These are phyloP conservation scores for Geosmithia flava DNA, from an alignment of 2,329 filamentous ascomycete species.

Conservation along the genomic window DNA sequence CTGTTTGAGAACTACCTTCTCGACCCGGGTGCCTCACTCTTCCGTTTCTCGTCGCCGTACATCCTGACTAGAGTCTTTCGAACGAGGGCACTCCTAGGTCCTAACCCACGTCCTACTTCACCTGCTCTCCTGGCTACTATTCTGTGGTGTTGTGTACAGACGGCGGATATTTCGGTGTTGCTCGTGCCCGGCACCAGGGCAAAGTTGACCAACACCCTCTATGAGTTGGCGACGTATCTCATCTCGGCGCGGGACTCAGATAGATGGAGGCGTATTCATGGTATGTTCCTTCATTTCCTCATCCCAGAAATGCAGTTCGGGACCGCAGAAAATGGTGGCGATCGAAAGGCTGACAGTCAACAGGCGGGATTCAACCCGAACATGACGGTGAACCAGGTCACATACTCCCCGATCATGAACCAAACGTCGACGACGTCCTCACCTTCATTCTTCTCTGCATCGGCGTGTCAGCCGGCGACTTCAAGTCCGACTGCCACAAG, in stretches of 20 bases:
- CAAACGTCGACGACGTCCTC: constrained; percentile 28
- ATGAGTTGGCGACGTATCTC: constrained; percentile 19
- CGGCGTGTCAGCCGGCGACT: constrained; percentile 32
- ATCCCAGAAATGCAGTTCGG: not conserved
- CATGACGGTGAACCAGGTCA: constrained; percentile 13
- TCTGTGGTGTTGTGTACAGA: constrained; percentile 34
- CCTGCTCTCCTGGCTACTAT: constrained; percentile 32
- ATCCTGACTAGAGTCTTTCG: constrained; percentile 32
- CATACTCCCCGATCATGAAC: constrained; percentile 14
- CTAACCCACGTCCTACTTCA: constrained; percentile 25
- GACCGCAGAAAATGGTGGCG: no score
- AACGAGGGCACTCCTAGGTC: constrained; percentile 27
- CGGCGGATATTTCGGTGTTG: constrained; percentile 29
- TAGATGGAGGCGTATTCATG: constrained; percentile 21
- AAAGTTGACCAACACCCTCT: constrained; percentile 23
- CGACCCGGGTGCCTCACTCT: constrained; percentile 27
- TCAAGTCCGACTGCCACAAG: constrained; percentile 32
- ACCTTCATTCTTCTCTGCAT: constrained; percentile 30
- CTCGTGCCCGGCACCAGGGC: constrained; percentile 25
- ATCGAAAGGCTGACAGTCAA: not conserved
- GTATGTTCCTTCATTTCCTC: constrained; percentile 6
- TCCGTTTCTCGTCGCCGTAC: constrained; percentile 31
- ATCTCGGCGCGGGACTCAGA: constrained; percentile 22
- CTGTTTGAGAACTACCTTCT: constrained; percentile 34
- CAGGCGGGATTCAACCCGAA: constrained; percentile 19